Conservation (phyloP, 306 rosid species). For the Rosa chinensis region DNA sequence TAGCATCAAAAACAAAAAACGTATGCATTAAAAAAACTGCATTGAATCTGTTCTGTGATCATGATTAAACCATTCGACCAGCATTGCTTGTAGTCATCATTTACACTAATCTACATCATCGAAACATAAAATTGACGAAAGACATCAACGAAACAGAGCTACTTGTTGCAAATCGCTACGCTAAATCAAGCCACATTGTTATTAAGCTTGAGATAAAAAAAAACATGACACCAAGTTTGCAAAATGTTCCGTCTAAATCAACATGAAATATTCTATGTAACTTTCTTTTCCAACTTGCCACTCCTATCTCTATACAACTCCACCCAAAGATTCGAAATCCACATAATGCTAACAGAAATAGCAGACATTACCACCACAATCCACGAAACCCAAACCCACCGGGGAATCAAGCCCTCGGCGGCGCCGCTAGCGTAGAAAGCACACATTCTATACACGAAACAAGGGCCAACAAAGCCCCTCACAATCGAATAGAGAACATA, state of each 20-base stretch:
- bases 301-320: slow-evolving; percentile 47
- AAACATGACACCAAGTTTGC: slow-evolving; percentile 3
- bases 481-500: slow-evolving; percentile 52
- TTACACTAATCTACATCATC: neutral
- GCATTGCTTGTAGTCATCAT: neutral
- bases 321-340: slow-evolving; percentile 85
- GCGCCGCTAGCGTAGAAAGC: slow-evolving; percentile 48
- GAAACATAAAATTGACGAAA: neutral
- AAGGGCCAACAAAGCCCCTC: slow-evolving; percentile 72
- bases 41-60: neutral
- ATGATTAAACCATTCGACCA: neutral
- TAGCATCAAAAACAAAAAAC: neutral
- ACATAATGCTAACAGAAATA: slow-evolving; percentile 73
- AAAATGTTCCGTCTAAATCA: neutral
- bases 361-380: slow-evolving; percentile 61
- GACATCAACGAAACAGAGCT: neutral
- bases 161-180: slow-evolving; percentile 13
- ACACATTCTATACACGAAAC: slow-evolving; percentile 60
- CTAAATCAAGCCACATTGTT: slow-evolving; percentile 15
- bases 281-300: slow-evolving; percentile 54
- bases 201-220: neutral
- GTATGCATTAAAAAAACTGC: neutral
- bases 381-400: slow-evolving; percentile 92
- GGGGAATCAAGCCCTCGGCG: slow-evolving; percentile 56
- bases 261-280: slow-evolving; percentile 22